A percentile compares a stretch with the other conserved stretches of the same genome.
These are phyloP conservation scores for Suhomyces prunicola DNA, from an alignment of 805 yeast species.

Conservation along the genomic window DNA sequence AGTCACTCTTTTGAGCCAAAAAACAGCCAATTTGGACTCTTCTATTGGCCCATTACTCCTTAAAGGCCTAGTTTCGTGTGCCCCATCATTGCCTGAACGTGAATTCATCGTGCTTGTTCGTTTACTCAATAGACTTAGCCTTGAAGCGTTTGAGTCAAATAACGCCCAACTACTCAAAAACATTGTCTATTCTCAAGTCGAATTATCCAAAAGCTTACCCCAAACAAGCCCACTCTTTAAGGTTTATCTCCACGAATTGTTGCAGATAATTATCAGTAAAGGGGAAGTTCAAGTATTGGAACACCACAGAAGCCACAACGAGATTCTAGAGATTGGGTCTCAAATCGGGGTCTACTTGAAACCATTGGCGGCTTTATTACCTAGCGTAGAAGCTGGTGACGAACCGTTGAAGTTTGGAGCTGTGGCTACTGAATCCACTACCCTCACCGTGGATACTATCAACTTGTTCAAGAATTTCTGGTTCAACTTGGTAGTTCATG, in stretches of 20 bases:
- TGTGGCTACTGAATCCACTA: not conserved
- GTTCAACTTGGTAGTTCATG: constrained; percentile 93
- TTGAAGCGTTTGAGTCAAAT: constrained; percentile 41
- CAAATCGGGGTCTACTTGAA: constrained; percentile 61
- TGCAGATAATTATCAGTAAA: constrained; percentile 63
- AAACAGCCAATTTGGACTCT: constrained; percentile 48
- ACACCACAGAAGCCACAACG: constrained; percentile 76
- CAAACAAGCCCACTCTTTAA: constrained; percentile 41
- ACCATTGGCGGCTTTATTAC: constrained; percentile 76
- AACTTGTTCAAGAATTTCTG: constrained; percentile 80
- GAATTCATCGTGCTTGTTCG: constrained; percentile 66
- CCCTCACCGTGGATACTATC: constrained; percentile 47
- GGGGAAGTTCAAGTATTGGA: constrained; percentile 78
- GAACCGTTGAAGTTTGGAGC: constrained; percentile 30
- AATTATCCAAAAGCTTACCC: constrained; percentile 43
- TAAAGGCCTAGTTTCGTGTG: constrained; percentile 60
- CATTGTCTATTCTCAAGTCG: constrained; percentile 49
- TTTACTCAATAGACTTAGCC: constrained; percentile 50
- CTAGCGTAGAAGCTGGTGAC: constrained; percentile 44
- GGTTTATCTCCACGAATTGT: constrained; percentile 60
- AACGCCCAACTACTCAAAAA: constrained; percentile 36
- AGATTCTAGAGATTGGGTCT: constrained; percentile 65
- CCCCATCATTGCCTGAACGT: constrained; percentile 57
- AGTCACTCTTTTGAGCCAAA: constrained; percentile 79
- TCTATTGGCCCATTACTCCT: constrained; percentile 55